Evolutionary conservation across 495 filamentous ascomycete species (phyloP).

Genomic region (Penicillium egyptiacum): DNA sequence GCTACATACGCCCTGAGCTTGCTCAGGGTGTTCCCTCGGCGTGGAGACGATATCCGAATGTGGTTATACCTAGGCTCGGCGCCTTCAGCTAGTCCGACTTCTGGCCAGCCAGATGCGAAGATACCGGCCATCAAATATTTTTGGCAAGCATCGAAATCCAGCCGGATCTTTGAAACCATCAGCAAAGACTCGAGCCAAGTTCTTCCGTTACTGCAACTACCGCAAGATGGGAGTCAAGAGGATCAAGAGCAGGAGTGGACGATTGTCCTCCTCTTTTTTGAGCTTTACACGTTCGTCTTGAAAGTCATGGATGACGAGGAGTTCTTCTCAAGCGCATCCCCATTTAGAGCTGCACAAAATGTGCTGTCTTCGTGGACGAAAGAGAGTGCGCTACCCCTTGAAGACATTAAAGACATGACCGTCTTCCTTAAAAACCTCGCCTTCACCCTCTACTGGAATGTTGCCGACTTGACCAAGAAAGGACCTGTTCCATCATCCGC

Average conservation of each 20-base stretch:
- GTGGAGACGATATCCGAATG: constrained; percentile 90
- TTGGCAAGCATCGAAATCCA: constrained; percentile 73
- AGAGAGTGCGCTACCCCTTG: constrained; percentile 67
- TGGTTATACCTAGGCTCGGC: constrained; percentile 86
- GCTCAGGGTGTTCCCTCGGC: constrained; percentile 78
- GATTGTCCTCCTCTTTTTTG: constrained; percentile 85
- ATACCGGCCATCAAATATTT: constrained; percentile 83
- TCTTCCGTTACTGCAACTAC: constrained; percentile 54
- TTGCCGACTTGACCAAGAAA: constrained; percentile 61
- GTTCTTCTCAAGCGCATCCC: constrained; percentile 47
- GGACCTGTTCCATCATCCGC: constrained; percentile 43
- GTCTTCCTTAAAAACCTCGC: constrained; percentile 90
- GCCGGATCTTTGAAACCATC: constrained; percentile 65
- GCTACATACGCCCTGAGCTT: constrained; percentile 87
- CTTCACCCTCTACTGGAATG: constrained; percentile 86
- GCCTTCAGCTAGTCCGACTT: constrained; percentile 35
- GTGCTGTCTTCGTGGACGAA: constrained; percentile 50
- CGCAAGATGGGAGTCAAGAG: constrained; percentile 24
- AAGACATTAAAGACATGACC: constrained; percentile 70
- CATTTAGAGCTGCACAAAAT: constrained; percentile 37
- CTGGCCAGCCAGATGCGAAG: constrained; percentile 38
- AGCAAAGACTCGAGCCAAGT: constrained; percentile 57
- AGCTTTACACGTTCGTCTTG: constrained; percentile 88
- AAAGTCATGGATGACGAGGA: constrained; percentile 90
- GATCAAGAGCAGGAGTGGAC: constrained; percentile 76